phyloP scores from a whole-genome alignment of 2,329 filamentous ascomycete species.

The Colletotrichum chlorophyti region DNA sequence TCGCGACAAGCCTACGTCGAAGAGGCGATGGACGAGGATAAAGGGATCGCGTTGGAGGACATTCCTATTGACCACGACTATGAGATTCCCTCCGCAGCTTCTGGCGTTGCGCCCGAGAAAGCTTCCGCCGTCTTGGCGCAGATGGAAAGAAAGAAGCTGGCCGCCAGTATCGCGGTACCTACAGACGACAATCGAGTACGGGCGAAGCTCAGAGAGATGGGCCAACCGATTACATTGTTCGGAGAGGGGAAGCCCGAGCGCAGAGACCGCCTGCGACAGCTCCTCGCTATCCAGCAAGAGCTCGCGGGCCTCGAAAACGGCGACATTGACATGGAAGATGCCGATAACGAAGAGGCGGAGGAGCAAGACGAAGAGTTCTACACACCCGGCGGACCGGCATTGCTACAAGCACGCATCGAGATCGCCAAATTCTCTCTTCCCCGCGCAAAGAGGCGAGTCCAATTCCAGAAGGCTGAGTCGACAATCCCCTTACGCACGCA shows the following conservation, averaged over 20 bases:
- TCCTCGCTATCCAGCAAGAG: conserved; percentile 78
- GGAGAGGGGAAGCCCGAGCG: conserved; percentile 88
- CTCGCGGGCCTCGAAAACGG: conserved; percentile 61
- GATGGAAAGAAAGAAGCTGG: conserved; percentile 89
- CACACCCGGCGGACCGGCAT: conserved; percentile 76
- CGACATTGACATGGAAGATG: conserved; percentile 69
- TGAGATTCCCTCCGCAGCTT: conserved; percentile 70
- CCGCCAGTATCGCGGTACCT: conserved; percentile 87
- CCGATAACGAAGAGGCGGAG: conserved; percentile 54
- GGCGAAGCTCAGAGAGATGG: conserved; percentile 79
- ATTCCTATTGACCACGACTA: conserved; percentile 80
- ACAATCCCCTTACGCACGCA: conserved; percentile 87
- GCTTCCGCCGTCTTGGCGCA: conserved; percentile 86
- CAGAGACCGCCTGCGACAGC: conserved; percentile 82
- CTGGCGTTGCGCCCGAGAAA: conserved; percentile 78
- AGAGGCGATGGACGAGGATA: conserved; percentile 61
- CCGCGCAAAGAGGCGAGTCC: conserved; percentile 77
- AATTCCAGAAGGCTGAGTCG: conserved; percentile 80
- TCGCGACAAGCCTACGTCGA: conserved; percentile 94
- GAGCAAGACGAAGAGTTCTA: conserved; percentile 94
- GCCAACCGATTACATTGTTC: conserved; percentile 94
- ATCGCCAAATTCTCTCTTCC: conserved; percentile 88
- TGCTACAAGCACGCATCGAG: conserved; percentile 77
- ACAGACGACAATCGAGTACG: conserved; percentile 92
- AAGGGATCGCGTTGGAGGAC: conserved; percentile 56